Conservation (phyloP, 257 asterid genomes). For the Solanum infundibuliforme region DNA sequence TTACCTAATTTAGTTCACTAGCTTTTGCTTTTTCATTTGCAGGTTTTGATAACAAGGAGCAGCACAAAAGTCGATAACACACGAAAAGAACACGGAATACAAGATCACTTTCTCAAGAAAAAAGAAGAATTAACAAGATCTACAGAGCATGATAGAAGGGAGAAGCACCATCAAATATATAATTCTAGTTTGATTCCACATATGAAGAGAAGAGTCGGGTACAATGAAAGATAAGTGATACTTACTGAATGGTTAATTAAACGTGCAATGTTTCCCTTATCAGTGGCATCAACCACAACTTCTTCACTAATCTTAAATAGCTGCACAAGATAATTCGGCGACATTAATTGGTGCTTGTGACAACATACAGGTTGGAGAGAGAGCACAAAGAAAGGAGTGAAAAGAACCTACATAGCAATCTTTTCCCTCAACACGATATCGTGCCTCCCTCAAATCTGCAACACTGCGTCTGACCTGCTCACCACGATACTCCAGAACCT, state of each 20-base stretch:
- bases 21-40: not conserved
- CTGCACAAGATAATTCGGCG: slow-evolving; percentile 28
- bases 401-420: slow-evolving; percentile 75
- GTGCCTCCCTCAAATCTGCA: slow-evolving; percentile 94
- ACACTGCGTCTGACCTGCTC: slow-evolving; percentile 93
- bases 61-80: not conserved
- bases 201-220: not conserved
- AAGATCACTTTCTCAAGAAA: not conserved
- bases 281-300: slow-evolving; percentile 96
- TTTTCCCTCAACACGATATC: slow-evolving; percentile 71
- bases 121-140: not conserved
- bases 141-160: not conserved
- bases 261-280: slow-evolving; percentile 94
- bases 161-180: not conserved
- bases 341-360: not conserved
- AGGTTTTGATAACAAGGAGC: not conserved
- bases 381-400: not conserved
- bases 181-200: not conserved
- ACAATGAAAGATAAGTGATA: not conserved
- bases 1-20: not conserved
- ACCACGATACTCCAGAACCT: slow-evolving; percentile 99
- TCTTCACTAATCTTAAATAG: slow-evolving; percentile 96
- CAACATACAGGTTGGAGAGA: not conserved
- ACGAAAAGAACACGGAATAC: not conserved
- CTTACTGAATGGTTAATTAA: slow-evolving; percentile 93